Evolutionary conservation across 2,329 filamentous ascomycete species (phyloP).

Genomic region (Trichoderma cornu-damae): DNA sequence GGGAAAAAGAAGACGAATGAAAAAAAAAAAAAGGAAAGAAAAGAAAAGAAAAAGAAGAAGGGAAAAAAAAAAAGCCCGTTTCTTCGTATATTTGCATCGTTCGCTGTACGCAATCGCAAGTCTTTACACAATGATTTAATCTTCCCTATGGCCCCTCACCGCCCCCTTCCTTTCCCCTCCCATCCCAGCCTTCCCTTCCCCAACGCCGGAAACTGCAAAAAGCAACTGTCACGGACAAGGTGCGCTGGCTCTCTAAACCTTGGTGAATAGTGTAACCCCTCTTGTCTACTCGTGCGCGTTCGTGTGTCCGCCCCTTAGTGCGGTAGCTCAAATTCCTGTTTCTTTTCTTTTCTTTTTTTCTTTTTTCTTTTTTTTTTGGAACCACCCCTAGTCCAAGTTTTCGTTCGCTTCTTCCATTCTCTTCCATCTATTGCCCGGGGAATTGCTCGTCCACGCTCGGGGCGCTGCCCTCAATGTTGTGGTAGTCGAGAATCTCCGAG

Average conservation of each 20-base stretch:
- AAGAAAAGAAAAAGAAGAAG: not conserved
- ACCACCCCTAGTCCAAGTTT: constrained; percentile 1
- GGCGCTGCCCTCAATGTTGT: constrained; percentile 69
- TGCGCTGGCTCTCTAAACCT: constrained; percentile 5
- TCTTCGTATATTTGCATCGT: constrained; percentile 15
- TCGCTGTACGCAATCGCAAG: constrained; percentile 18
- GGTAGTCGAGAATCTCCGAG: constrained; percentile 97
- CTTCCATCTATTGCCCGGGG: constrained; percentile 32
- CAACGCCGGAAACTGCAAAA: constrained; percentile 28
- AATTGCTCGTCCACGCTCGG: constrained; percentile 40
- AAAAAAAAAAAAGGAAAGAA: too few species aligned
- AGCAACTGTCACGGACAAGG: constrained; percentile 4
- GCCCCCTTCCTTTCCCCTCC: constrained; percentile 4
- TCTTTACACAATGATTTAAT: constrained; percentile 18
- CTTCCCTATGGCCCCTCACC: constrained; percentile 1
- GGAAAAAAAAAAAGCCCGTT: constrained; percentile 2
- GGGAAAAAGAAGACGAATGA: too few species aligned
- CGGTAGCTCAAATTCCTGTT: constrained; percentile 13
- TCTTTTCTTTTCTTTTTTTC: too few species aligned
- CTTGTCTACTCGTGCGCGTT: constrained; percentile 9
- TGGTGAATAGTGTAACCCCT: not conserved
- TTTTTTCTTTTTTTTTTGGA: too few species aligned
- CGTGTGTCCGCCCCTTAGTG: constrained; percentile 8
- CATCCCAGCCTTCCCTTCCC: constrained; percentile 25
- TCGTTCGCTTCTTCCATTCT: not conserved